phyloP scores from a whole-genome alignment of 768 basidiomycete species.

The Tulasnella sp. region DNA sequence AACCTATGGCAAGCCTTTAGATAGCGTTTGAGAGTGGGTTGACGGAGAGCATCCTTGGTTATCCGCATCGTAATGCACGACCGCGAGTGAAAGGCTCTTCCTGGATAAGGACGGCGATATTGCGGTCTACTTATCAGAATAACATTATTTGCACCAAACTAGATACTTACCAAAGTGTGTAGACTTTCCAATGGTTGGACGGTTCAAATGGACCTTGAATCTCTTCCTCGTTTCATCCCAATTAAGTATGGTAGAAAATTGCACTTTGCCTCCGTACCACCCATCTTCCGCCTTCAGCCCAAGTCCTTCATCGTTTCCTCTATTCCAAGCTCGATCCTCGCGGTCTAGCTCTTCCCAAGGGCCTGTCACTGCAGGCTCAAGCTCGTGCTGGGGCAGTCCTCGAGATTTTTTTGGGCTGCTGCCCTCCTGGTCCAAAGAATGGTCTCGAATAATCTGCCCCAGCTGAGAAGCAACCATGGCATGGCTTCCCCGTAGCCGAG shows the following conservation, averaged over 20 bases:
- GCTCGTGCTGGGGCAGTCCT: neutral
- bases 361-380: neutral
- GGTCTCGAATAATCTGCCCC: neutral
- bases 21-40: neutral
- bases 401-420: neutral
- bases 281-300: neutral
- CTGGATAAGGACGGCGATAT: neutral
- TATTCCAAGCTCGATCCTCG: conserved; percentile 1
- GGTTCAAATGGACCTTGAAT: neutral
- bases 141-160: too few species aligned
- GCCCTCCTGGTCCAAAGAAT: neutral
- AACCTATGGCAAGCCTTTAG: neutral
- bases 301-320: conserved; percentile 1
- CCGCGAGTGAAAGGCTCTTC: neutral
- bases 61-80: neutral
- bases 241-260: neutral
- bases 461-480: neutral
- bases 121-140: too few species aligned
- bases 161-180: conserved; percentile 5
- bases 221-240: neutral
- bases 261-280: conserved; percentile 17
- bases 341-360: conserved; percentile 16
- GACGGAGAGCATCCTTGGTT: neutral
- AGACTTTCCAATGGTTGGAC: neutral
- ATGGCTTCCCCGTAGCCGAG: neutral